phyloP scores from a whole-genome alignment of 2,329 filamentous ascomycete species.

The Aureobasidium subglaciale region DNA sequence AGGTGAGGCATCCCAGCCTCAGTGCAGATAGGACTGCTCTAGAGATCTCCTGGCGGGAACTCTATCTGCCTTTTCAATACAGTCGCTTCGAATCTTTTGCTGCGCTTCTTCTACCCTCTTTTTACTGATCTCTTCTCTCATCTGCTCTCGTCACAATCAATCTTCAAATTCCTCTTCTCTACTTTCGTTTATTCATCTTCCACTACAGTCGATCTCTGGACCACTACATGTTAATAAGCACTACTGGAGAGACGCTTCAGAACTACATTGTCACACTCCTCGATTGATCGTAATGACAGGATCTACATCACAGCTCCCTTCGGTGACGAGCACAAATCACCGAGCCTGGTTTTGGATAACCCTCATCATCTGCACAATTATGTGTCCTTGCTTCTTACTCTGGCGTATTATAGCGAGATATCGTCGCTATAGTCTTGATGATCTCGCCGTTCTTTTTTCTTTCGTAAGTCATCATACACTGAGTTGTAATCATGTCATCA shows the following conservation, averaged over 20 bases:
- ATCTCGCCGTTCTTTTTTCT: background rate
- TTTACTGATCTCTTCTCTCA: background rate
- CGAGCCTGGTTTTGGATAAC: conserved; percentile 2
- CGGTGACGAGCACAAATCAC: background rate
- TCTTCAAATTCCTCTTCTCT: too few relatives aligned
- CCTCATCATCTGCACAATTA: background rate
- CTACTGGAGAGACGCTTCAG: too few relatives aligned
- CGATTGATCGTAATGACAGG: background rate
- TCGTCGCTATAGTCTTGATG: background rate
- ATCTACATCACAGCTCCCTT: background rate
- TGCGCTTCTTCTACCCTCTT: background rate
- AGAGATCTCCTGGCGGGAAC: too few relatives aligned
- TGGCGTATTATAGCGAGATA: background rate
- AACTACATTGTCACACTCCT: too few relatives aligned
- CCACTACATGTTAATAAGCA: too few relatives aligned
- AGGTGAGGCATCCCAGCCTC: background rate
- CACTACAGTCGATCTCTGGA: too few relatives aligned
- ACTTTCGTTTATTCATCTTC: too few relatives aligned
- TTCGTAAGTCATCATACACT: background rate
- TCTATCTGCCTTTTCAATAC: too few relatives aligned
- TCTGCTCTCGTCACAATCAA: background rate
- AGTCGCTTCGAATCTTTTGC: too few relatives aligned
- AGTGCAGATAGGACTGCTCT: too few relatives aligned
- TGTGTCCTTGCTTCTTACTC: background rate
- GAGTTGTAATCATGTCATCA: too few relatives aligned